Evolutionary conservation across 805 yeast species (phyloP), one percentile per base, ranked within the genome.

Genomic region (Lachancea sp.): DNA sequence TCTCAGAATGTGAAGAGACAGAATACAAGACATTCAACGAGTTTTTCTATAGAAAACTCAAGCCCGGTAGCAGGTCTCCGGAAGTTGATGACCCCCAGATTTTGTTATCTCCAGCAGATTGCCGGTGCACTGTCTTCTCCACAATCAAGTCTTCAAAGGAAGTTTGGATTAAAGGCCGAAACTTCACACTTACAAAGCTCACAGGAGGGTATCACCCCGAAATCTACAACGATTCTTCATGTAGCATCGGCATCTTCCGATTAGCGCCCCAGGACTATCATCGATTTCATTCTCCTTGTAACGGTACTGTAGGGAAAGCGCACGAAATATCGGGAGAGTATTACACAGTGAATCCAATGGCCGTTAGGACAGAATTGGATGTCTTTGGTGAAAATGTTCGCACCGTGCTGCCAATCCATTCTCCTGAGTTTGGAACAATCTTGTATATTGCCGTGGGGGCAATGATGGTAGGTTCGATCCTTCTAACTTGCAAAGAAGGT

Each of bases 231-330:
- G 60, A 64, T 24, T 51, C 60, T 7, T 60, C 67, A 12, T 83
- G 87, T 30, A 67, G 88, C 3, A 61, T 89, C 31, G 89, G 83
- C 0, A 75, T 90, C 2, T 90, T 90, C 60, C 66, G 98, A 42
- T 66, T 90, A 31, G 97, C 98, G 0, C 98, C 98, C 1, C 98
- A 90, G 58, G 98, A 90, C 59, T 90, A 90, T 56, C 98, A 90
- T 57, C 68, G 98, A 33, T 89, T 90, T 61, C 98, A 90, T 59
- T 72, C 77, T 12, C 96, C 97, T 0, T 89, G 92, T 2, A 74
- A 72, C 43, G 97, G 97, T 2, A 56, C 57, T 0, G 62, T 92
- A 24, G 83, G 83, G 1, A 69, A 75, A 42, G 80, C 90, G 12
- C 69, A 69, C 34, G 72, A 69, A 49, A 83, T 90, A 23, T 83